Evolutionary conservation across 2,329 filamentous ascomycete species (phyloP).

Genomic region (Fusarium subtropicale): DNA sequence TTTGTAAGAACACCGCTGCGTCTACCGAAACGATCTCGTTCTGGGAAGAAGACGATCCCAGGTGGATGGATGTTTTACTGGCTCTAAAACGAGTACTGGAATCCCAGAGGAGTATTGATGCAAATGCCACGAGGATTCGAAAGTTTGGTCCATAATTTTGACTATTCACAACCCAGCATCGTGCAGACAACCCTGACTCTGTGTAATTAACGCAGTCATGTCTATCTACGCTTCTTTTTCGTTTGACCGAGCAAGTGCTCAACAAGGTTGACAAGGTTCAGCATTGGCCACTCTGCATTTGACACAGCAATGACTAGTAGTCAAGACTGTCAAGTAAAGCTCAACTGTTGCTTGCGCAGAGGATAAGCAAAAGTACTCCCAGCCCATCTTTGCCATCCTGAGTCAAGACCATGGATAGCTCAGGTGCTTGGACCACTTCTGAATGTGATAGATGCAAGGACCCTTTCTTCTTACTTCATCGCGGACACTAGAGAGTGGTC

Average conservation of each 20-base stretch:
- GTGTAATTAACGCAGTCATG: neutral
- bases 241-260: neutral
- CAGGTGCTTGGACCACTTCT: neutral
- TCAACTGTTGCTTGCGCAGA: neutral
- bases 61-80: slow-evolving; percentile 7
- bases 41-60: slow-evolving; percentile 1
- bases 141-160: neutral
- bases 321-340: neutral
- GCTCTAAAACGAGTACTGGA: neutral
- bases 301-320: neutral
- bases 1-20: slow-evolving; percentile 12
- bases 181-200: neutral
- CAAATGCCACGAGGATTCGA: neutral
- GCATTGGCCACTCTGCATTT: neutral
- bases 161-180: neutral
- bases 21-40: slow-evolving; percentile 5
- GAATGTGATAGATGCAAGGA: neutral
- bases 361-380: neutral
- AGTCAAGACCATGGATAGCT: neutral
- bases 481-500: neutral
- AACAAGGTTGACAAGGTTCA: neutral
- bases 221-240: neutral
- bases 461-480: neutral
- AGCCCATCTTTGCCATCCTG: neutral
- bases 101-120: neutral